Evolutionary conservation across 352 stramenopile species (phyloP).

Genomic region (Pythium aquatile): DNA sequence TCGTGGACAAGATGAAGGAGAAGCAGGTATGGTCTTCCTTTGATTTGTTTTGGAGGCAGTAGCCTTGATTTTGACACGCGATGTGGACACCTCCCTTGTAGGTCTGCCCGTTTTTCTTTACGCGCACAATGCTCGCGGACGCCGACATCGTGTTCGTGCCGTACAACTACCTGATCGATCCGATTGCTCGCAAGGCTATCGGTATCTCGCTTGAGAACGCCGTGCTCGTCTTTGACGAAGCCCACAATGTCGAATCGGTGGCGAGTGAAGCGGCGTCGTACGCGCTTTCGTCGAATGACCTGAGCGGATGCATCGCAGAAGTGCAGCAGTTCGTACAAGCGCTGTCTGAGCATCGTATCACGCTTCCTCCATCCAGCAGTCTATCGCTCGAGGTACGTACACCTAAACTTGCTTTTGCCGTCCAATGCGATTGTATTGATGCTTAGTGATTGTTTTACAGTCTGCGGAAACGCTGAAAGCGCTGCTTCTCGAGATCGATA

Average conservation of each 20-base stretch:
- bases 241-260: slow-evolving; percentile 97
- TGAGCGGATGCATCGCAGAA: slow-evolving; percentile 93
- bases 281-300: slow-evolving; percentile 92
- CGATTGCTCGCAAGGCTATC: slow-evolving; percentile 84
- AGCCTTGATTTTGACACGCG: no score
- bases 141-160: slow-evolving; percentile 98
- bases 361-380: slow-evolving; percentile 44
- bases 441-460: slow-evolving; percentile 29
- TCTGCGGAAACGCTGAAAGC: slow-evolving; percentile 78
- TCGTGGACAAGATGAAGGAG: slow-evolving; percentile 87
- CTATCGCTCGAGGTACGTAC: slow-evolving; percentile 61
- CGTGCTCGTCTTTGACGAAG: slow-evolving; percentile 99
- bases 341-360: slow-evolving; percentile 58
- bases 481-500: slow-evolving; percentile 84
- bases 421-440: no score
- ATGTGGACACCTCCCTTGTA: slow-evolving; percentile 22
- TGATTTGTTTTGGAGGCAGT: background rate
- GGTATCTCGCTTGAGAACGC: slow-evolving; percentile 96
- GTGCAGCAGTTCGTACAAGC: slow-evolving; percentile 85
- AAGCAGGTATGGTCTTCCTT: slow-evolving; percentile 39
- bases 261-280: slow-evolving; percentile 96
- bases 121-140: slow-evolving; percentile 85
- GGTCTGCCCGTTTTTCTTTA: slow-evolving; percentile 98
- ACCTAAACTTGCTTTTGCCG: background rate
- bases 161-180: slow-evolving; percentile 99